phyloP scores from a whole-genome alignment of 148 eudicot species.

The Chenopodium formosanum region DNA sequence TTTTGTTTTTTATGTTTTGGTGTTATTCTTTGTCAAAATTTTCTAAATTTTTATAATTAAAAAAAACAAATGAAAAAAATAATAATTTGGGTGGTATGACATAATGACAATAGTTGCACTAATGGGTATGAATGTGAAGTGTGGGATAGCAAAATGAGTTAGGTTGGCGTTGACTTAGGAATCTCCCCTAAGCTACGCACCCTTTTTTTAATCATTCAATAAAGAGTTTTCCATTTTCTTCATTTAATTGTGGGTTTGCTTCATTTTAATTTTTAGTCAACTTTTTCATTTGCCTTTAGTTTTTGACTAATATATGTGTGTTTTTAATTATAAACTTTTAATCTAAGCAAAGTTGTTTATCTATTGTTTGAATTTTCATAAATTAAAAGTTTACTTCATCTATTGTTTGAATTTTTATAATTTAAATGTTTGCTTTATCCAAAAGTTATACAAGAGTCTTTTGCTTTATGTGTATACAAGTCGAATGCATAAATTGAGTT shows the following conservation, averaged over 20 bases:
- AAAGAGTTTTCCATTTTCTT: not conserved
- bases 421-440: no score
- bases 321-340: no score
- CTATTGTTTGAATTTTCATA: no score
- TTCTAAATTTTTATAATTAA: not conserved
- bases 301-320: no score
- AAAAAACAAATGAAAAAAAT: not conserved
- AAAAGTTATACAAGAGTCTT: no score
- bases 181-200: slow-evolving; percentile 10
- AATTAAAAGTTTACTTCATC: no score
- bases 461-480: no score
- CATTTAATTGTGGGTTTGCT: not conserved
- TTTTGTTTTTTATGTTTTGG: not conserved
- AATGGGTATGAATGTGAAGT: slow-evolving; percentile 2
- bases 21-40: not conserved
- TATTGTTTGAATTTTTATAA: no score
- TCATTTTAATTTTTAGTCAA: not conserved
- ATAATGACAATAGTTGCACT: slow-evolving; percentile 2
- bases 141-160: slow-evolving; percentile 17
- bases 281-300: not conserved
- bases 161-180: slow-evolving; percentile 29
- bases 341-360: no score
- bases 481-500: no score
- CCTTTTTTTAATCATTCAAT: not conserved
- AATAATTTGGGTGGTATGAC: not conserved